phyloP scores from a whole-genome alignment of 2,329 filamentous ascomycete species.

The Cytospora mali region DNA sequence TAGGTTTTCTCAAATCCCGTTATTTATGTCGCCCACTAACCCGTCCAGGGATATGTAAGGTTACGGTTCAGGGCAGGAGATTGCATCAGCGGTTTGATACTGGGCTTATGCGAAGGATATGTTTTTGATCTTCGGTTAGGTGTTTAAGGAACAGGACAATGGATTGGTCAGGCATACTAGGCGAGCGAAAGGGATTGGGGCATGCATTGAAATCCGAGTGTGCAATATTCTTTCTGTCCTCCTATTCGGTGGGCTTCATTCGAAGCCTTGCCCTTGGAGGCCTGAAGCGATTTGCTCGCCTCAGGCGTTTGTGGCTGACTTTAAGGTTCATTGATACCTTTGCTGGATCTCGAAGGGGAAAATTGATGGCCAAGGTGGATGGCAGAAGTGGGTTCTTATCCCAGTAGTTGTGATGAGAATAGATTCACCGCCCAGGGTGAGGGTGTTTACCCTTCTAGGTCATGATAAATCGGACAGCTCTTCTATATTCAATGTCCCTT shows the following conservation, averaged over 20 bases:
- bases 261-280: not conserved
- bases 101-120: conserved; percentile 5
- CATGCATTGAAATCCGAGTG: conserved; percentile 8
- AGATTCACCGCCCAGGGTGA: not conserved
- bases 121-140: conserved; percentile 8
- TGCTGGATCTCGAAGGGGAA: conserved; percentile 21
- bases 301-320: conserved; percentile 28
- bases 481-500: not conserved
- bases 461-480: not conserved
- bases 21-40: not conserved
- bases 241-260: conserved; percentile 2
- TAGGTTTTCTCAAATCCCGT: conserved; percentile 36
- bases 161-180: conserved; percentile 15
- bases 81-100: conserved; percentile 7
- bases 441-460: not conserved
- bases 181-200: conserved; percentile 13
- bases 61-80: not conserved
- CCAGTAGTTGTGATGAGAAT: not conserved
- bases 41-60: not conserved
- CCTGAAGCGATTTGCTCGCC: not conserved
- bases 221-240: conserved; percentile 10
- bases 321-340: conserved; percentile 33
- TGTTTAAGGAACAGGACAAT: conserved; percentile 16
- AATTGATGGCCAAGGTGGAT: conserved; percentile 6
- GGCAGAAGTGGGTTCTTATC: conserved; percentile 7